Evolutionary conservation across 805 yeast genomes (phyloP).

Genomic region (Metschnikowia kofuensis): DNA sequence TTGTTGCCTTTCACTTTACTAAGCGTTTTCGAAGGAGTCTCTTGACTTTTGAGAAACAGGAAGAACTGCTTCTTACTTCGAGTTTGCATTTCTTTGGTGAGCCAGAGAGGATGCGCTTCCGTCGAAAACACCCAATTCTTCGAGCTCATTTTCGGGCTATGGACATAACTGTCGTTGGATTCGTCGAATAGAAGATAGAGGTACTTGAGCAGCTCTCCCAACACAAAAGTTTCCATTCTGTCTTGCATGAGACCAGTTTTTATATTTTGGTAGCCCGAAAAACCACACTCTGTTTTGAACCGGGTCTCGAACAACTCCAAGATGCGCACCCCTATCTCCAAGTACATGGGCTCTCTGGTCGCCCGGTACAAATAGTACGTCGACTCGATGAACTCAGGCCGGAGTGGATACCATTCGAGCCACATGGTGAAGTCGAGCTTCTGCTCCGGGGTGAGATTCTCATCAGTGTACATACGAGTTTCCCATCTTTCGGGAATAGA

Average conservation of each 20-base stretch:
- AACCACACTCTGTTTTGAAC: constrained; percentile 71
- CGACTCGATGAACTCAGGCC: constrained; percentile 91
- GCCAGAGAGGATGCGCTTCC: constrained; percentile 92
- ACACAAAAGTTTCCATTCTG: constrained; percentile 88
- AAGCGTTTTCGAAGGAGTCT: too few relatives aligned
- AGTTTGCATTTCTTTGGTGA: constrained; percentile 32
- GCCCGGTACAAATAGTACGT: constrained; percentile 82
- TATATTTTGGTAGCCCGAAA: constrained; percentile 71
- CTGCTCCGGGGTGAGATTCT: not conserved
- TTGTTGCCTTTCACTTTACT: not conserved
- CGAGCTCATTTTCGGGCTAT: constrained; percentile 32
- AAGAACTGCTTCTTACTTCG: not conserved
- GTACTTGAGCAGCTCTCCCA: constrained; percentile 85
- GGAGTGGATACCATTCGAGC: constrained; percentile 86
- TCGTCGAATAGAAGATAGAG: constrained; percentile 76
- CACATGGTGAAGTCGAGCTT: constrained; percentile 34
- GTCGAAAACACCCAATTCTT: constrained; percentile 72
- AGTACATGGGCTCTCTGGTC: constrained; percentile 79
- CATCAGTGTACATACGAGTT: constrained; percentile 8
- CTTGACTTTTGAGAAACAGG: too few relatives aligned
- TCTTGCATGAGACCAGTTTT: constrained; percentile 61
- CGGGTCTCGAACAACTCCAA: constrained; percentile 51
- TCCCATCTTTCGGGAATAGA: constrained; percentile 91
- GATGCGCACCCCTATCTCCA: constrained; percentile 69
- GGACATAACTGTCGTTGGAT: constrained; percentile 45